A percentile compares a stretch with the other conserved stretches of the same genome.
These are phyloP conservation scores for Torulaspora pretoriensis DNA, from an alignment of 1,139 yeast species.

Conservation along the genomic window DNA sequence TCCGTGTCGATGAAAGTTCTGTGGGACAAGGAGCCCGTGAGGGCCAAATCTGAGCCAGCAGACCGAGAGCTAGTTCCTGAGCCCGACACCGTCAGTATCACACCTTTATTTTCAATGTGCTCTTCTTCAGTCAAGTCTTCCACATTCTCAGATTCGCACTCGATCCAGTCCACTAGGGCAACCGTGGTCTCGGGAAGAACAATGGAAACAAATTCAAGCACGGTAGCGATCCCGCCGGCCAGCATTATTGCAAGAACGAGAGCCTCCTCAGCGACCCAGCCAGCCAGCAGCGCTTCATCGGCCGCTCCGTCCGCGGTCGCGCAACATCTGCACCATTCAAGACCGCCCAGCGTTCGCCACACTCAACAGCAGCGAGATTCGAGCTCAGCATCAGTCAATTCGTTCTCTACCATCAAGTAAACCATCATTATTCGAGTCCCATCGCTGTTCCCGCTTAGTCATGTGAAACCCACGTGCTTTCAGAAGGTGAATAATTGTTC, in stretches of 20 bases:
- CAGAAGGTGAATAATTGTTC: neutral
- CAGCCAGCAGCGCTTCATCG: constrained; percentile 12
- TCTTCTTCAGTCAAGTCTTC: constrained; percentile 43
- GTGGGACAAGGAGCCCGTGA: constrained; percentile 24
- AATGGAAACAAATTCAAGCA: constrained; percentile 55
- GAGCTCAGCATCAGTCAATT: constrained; percentile 21
- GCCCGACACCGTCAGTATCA: constrained; percentile 45
- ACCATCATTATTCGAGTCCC: neutral
- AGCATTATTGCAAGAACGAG: constrained; percentile 52
- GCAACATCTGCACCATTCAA: constrained; percentile 10
- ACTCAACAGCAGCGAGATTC: constrained; percentile 25
- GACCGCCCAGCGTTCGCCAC: constrained; percentile 25
- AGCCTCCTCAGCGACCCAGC: constrained; percentile 11
- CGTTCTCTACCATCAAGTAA: constrained; percentile 23
- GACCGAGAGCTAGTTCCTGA: constrained; percentile 11
- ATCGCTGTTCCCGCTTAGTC: neutral
- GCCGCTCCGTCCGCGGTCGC: constrained; percentile 9
- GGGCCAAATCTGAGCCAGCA: constrained; percentile 9
- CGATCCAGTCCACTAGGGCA: constrained; percentile 40
- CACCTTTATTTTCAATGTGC: constrained; percentile 49
- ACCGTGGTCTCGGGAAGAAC: constrained; percentile 45
- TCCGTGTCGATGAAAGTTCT: constrained; percentile 16
- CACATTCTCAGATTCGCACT: constrained; percentile 37
- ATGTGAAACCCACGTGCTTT: constrained; percentile 4
- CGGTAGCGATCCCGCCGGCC: constrained; percentile 62